These are phyloP conservation scores for Lonicera japonica DNA, from an alignment of 129 eudicot species.

Conservation along the genomic window DNA sequence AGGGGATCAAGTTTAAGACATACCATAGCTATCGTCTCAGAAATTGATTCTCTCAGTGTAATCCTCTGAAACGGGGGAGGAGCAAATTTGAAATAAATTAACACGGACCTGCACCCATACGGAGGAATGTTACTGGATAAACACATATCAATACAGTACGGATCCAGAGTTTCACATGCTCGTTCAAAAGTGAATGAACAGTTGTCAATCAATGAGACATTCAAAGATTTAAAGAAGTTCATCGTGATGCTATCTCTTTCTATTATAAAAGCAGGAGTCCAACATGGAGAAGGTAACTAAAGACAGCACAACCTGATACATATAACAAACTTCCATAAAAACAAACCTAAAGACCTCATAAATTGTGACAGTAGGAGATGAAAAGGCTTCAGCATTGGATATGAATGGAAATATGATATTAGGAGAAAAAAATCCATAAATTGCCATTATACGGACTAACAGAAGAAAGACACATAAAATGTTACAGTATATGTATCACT, in stretches of 20 bases:
- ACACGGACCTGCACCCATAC: constrained; percentile 53
- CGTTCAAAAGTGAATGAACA: neutral
- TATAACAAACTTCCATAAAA: neutral
- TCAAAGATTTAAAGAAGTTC: neutral
- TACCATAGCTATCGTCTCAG: constrained; percentile 42
- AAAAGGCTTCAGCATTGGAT: too few relatives aligned
- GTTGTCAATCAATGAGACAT: neutral
- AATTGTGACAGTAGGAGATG: too few relatives aligned
- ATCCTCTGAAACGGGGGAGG: constrained; percentile 80
- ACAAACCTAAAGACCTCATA: neutral
- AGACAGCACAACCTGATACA: neutral
- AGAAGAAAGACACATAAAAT: too few relatives aligned
- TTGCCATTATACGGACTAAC: too few relatives aligned
- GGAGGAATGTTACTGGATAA: constrained; percentile 6
- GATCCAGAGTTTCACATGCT: neutral
- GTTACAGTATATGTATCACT: too few relatives aligned
- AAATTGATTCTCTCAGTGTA: constrained; percentile 14
- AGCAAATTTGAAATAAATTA: constrained; percentile 54
- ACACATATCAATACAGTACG: neutral
- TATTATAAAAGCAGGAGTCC: too few relatives aligned
- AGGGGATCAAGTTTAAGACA: neutral
- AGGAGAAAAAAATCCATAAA: too few relatives aligned
- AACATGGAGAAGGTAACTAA: too few relatives aligned
- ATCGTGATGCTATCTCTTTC: too few relatives aligned
- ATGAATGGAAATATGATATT: too few relatives aligned